Evolutionary conservation across 192 early-diverging fungal genomes (phyloP).

Genomic region (Mortierella alpina): DNA sequence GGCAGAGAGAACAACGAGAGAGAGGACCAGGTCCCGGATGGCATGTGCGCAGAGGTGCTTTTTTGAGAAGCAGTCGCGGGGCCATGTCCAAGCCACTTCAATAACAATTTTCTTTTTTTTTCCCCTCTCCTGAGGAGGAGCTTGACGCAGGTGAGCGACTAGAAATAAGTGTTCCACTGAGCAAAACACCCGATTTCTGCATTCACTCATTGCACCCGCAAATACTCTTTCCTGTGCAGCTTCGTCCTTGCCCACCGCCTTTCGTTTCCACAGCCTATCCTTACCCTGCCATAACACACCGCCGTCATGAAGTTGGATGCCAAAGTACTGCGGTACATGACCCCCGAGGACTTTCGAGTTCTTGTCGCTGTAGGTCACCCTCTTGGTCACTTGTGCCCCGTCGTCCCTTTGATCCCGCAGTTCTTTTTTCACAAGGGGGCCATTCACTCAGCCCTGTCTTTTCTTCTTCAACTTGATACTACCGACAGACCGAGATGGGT

Average conservation of each 20-base stretch:
- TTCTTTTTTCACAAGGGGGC: not conserved
- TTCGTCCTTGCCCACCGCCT: too few relatives aligned
- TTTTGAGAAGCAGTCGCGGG: slow-evolving; percentile 5
- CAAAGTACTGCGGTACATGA: slow-evolving; percentile 95
- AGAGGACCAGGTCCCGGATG: not conserved
- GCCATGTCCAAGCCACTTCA: slow-evolving; percentile 20
- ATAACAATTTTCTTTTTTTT: slow-evolving; percentile 29
- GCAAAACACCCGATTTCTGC: too few relatives aligned
- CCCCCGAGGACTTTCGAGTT: slow-evolving; percentile 93
- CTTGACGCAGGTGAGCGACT: too few relatives aligned
- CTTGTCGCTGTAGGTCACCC: slow-evolving; percentile 81
- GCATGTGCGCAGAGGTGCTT: not conserved
- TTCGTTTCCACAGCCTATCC: too few relatives aligned
- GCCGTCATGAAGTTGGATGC: slow-evolving; percentile 92
- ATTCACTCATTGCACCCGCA: too few relatives aligned
- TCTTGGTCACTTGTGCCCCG: not conserved
- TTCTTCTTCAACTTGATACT: not conserved
- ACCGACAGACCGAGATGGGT: slow-evolving; percentile 87
- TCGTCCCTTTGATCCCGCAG: not conserved
- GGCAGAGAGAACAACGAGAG: not conserved
- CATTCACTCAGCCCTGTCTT: not conserved
- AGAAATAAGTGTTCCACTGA: not conserved
- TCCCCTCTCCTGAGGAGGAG: slow-evolving; percentile 8
- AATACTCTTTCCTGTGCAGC: too few relatives aligned
- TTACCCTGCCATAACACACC: not conserved